Percentiles rank a stretch among this genome's conserved stretches.
Evolutionary conservation across 2,329 filamentous ascomycete genomes (phyloP).

Genomic region (Boeremia lycopersici): DNA sequence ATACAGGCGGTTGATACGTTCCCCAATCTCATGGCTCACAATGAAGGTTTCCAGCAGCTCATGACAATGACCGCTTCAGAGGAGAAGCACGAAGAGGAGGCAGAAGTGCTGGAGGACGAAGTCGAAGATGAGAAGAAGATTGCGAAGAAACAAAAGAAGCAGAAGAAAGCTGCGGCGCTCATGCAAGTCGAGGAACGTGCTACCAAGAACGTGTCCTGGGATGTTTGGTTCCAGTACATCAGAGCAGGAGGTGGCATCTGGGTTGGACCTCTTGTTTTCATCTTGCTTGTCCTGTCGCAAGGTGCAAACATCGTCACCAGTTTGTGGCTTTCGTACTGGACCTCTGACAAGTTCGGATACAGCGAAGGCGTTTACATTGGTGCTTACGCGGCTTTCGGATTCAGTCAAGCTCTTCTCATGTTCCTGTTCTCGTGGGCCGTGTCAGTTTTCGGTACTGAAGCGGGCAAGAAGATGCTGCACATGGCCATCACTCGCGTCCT

Average conservation of each 20-base stretch:
- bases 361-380: conserved; percentile 74
- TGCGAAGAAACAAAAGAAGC: conserved; percentile 57
- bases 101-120: conserved; percentile 58
- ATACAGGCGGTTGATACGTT: conserved; percentile 90
- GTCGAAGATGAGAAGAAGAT: conserved; percentile 63
- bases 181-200: conserved; percentile 80
- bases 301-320: conserved; percentile 86
- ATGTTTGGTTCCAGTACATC: conserved; percentile 79
- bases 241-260: conserved; percentile 73
- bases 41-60: conserved; percentile 77
- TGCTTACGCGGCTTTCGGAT: conserved; percentile 35
- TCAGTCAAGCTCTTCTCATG: conserved; percentile 51
- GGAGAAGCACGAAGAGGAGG: conserved; percentile 54
- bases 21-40: conserved; percentile 80
- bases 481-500: conserved; percentile 78
- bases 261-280: conserved; percentile 68
- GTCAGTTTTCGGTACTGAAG: conserved; percentile 77
- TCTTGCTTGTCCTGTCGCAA: conserved; percentile 74
- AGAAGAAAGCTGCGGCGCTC: conserved; percentile 60
- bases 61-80: conserved; percentile 80
- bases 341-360: conserved; percentile 74
- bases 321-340: conserved; percentile 95
- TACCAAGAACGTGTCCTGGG: conserved; percentile 77
- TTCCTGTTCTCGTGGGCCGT: conserved; percentile 81
- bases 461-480: conserved; percentile 82